These are phyloP conservation scores for Schizopora paradoxa DNA, from an alignment of 1,284 basidiomycete species.

Conservation along the genomic window DNA sequence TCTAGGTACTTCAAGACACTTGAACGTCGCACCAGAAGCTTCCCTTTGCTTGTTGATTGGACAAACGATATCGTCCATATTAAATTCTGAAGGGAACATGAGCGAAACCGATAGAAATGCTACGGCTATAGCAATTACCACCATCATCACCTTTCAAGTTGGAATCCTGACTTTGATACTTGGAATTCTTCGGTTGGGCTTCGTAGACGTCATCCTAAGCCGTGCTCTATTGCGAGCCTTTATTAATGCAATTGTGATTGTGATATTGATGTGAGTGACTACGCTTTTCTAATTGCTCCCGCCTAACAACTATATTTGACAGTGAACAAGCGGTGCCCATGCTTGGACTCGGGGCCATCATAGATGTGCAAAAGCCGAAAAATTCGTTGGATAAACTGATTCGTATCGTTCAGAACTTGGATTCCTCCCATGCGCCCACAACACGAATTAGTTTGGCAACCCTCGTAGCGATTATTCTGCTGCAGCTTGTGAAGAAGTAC, in stretches of 20 bases:
- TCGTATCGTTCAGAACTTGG: conserved; percentile 68
- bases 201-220: conserved; percentile 91
- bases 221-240: conserved; percentile 85
- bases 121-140: conserved; percentile 59
- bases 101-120: no score
- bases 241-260: conserved; percentile 73
- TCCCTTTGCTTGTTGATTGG: conserved; percentile 85
- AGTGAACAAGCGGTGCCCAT: conserved; percentile 80
- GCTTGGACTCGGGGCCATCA: conserved; percentile 68
- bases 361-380: conserved; percentile 49
- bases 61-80: conserved; percentile 70
- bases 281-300: not conserved
- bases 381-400: conserved; percentile 71
- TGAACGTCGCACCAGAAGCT: conserved; percentile 87
- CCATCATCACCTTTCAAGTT: conserved; percentile 77
- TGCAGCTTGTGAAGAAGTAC: conserved; percentile 47
- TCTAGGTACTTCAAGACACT: conserved; percentile 77
- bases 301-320: conserved; percentile 8
- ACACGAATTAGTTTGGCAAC: conserved; percentile 67
- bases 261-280: conserved; percentile 60
- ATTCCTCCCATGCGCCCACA: no score
- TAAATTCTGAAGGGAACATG: conserved; percentile 54
- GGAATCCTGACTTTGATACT: conserved; percentile 82
- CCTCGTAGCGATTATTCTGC: conserved; percentile 56
- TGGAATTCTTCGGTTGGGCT: conserved; percentile 85